Conservation (phyloP, 345 rosid species). For the Hibiscus syriacus region DNA sequence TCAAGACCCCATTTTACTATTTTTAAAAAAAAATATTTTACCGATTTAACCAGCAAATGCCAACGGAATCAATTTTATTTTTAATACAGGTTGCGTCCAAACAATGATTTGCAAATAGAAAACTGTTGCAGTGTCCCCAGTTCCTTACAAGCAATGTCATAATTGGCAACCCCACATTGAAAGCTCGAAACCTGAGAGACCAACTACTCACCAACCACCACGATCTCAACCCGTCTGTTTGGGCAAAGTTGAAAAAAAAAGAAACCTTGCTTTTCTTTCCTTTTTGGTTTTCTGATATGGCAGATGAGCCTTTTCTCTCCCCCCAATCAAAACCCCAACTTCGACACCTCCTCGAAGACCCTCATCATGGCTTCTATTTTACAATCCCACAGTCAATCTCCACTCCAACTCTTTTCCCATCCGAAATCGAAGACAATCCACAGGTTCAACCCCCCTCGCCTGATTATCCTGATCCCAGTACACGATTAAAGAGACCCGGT, state of each 20-base stretch:
- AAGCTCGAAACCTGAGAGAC: neutral
- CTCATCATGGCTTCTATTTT: constrained; percentile 14
- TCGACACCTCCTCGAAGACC: neutral
- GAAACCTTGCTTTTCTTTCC: neutral
- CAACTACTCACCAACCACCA: constrained; percentile 3
- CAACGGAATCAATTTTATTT: neutral
- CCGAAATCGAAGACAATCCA: neutral
- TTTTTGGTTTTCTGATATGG: constrained; percentile 1
- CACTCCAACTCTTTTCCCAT: constrained; percentile 17
- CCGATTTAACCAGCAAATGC: too few relatives aligned
- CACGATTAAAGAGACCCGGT: constrained; percentile 17
- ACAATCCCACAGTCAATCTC: constrained; percentile 37
- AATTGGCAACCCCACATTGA: neutral
- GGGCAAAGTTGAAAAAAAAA: neutral
- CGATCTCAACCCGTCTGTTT: neutral
- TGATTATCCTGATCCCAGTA: neutral
- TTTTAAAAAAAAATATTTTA: too few relatives aligned
- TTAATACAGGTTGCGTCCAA: neutral
- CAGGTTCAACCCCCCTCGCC: neutral
- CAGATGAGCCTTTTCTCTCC: constrained; percentile 10
- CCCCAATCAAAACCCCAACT: constrained; percentile 1
- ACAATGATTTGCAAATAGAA: neutral
- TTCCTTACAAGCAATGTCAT: neutral
- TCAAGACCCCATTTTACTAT: too few relatives aligned
- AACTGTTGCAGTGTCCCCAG: neutral